Base-by-base conservation (phyloP, 2,329 filamentous ascomycete species). In the Penicillium concentricum region DNA sequence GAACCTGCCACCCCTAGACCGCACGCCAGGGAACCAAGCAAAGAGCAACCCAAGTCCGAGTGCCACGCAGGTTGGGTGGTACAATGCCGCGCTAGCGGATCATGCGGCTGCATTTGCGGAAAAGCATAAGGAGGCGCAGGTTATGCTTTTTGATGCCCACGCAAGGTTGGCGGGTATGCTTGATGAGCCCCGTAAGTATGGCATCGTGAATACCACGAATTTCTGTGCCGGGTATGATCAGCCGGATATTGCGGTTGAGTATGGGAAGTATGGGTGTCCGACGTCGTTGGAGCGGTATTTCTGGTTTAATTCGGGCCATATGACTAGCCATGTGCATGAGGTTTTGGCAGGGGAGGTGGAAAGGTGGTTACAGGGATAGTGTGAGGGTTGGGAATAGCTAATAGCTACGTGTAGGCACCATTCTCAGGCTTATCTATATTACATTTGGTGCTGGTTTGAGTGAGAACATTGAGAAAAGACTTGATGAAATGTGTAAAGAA, bases 1-100 rank as follows among this genome's bases (percentile, higher is more conserved):
- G 67, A 81, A 82, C 42, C 69, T 83, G 2, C 81, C 81, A 1
- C 81, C 81, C 0, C 66, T 83, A 2, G 76, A 83, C 59, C 75
- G 78, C 12, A 78, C 75, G 5, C 72, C 73, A 1, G 69, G 69
- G 16, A 78, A 78, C 45, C 66, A 74, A 26, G 63, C 41, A 4
- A 63, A 58, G 13, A 55, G 64, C 18, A 69, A 67, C 2, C 76
- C 77, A 1, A 68, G 68, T 4, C 80, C 80, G 5, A 83, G 79
- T 59, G 72, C 69, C 8, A 78, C 75, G 0, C 78, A 81, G 71
- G 70, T 84, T 1, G 64, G 61, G 0, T 73, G 72, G 66, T 84
- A 78, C 67, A 79, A 81, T 60, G 50, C 52, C 0, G 73, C 76
- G 0, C 67, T 82, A 5, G 56, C 62, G 0, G 51, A 58, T 1